These are phyloP conservation scores for Rutidosis leptorrhynchoides DNA, from an alignment of 129 eudicot species.

Conservation along the genomic window DNA sequence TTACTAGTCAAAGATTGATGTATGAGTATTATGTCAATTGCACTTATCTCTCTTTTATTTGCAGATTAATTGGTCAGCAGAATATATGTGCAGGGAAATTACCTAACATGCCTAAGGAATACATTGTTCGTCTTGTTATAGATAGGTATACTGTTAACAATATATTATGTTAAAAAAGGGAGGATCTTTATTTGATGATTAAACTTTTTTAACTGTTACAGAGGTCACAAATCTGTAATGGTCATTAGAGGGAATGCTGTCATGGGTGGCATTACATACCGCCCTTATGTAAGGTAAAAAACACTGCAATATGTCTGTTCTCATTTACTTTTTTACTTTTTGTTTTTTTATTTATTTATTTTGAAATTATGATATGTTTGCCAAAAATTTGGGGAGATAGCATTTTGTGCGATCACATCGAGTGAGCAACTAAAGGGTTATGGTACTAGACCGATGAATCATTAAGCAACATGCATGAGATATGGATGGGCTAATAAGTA, in stretches of 20 bases:
- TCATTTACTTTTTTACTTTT: neutral
- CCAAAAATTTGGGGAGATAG: constrained; percentile 98
- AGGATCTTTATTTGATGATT: constrained; percentile 7
- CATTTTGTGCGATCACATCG: constrained; percentile 94
- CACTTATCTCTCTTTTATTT: neutral
- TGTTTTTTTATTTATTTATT: no score
- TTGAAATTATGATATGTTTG: constrained; percentile 32
- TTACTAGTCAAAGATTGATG: constrained; percentile 5
- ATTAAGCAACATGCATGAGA: constrained; percentile 94
- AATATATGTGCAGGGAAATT: constrained; percentile 87
- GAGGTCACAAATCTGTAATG: constrained; percentile 96
- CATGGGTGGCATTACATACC: constrained; percentile 96
- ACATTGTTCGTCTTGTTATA: constrained; percentile 98
- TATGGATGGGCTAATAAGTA: constrained; percentile 81
- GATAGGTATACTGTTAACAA: constrained; percentile 57
- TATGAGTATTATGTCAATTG: neutral
- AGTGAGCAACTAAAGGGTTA: constrained; percentile 99
- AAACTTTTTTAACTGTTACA: constrained; percentile 34
- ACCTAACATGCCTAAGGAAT: constrained; percentile 99
- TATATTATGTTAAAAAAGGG: neutral
- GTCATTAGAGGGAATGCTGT: constrained; percentile 70
- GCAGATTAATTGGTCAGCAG: constrained; percentile 94
- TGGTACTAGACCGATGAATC: constrained; percentile 97
- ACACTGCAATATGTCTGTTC: constrained; percentile 13
- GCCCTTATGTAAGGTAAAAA: constrained; percentile 82